Base-by-base conservation (phyloP, 805 yeast species). In the Brettanomyces anomalus region DNA sequence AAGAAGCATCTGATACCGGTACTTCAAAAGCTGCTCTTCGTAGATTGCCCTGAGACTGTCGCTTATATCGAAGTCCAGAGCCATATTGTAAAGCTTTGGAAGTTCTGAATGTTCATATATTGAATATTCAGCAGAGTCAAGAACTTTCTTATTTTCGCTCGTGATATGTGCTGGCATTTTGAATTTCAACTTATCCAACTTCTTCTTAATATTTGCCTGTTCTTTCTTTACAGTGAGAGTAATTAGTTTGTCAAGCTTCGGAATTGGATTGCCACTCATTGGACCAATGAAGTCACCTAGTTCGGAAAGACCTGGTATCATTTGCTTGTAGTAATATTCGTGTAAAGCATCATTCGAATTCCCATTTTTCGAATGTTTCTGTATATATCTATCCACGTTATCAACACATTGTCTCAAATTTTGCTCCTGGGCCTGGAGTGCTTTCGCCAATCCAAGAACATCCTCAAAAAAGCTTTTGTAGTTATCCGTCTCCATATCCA, bases 21-120 rank as follows among this genome's bases (percentile, higher is more conserved):
- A 77, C 43, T 71, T 68, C 33, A 93, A 59, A 50, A 72, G 70
- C 33, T 73, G 70, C 16, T 75, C 77, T 60, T 93, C 96, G 35
- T 71, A 59, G 10, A 58, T 52, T 18, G 74, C 62, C 53, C 97
- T 75, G 39, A 62, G 53, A 0, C 58, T 68, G 51, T 85, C 94
- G 52, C 84, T 82, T 31, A 65, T 55, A 8, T 76, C 65, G 13
- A 74, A 56, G 52, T 83, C 78, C 41, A 87, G 68, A 41, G 81
- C 63, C 44, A 67, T 65, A 26, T 70, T 65, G 57, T 80, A 84
- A 11, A 82, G 64, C 2, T 53, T 50, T 4, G 78, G 77, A 6
- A 87, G 56, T 34, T 70, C 66, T 0, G 85, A 76, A 7, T 67
- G 55, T 40, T 67, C 50, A 51, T 77, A 75, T 13, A 76, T 60